phyloP scores from a whole-genome alignment of 768 basidiomycete species.

The Russula sp. region DNA sequence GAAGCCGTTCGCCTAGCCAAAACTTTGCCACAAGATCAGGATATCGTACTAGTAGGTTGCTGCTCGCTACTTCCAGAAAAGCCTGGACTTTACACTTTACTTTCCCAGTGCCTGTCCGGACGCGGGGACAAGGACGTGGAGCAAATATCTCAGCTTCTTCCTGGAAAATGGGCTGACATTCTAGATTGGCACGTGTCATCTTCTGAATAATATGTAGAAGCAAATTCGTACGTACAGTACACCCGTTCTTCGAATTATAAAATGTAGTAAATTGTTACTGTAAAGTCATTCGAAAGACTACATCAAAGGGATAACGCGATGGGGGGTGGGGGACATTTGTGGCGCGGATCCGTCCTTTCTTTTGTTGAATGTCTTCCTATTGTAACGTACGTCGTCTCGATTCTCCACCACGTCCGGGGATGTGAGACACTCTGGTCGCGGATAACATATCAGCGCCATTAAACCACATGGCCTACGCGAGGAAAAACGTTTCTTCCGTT shows the following conservation, averaged over 20 bases:
- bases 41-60: conserved; percentile 81
- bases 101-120: conserved; percentile 77
- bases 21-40: conserved; percentile 73
- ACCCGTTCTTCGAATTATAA: not conserved
- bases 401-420: not conserved
- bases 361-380: not conserved
- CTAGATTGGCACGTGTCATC: conserved; percentile 85
- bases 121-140: conserved; percentile 98
- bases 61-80: not conserved
- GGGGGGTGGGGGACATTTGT: not conserved
- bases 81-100: not conserved
- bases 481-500: not conserved
- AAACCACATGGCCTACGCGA: not conserved
- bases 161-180: conserved; percentile 87
- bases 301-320: not conserved
- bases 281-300: not conserved
- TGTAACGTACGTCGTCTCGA: not conserved
- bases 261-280: not conserved
- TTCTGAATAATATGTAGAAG: conserved; percentile 8
- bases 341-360: not conserved
- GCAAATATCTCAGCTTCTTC: conserved; percentile 89
- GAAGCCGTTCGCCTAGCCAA: conserved; percentile 81
- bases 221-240: not conserved
- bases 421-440: not conserved
- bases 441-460: not conserved